Conservation (phyloP, 768 basidiomycete species). For the Dentipellis fragilis region DNA sequence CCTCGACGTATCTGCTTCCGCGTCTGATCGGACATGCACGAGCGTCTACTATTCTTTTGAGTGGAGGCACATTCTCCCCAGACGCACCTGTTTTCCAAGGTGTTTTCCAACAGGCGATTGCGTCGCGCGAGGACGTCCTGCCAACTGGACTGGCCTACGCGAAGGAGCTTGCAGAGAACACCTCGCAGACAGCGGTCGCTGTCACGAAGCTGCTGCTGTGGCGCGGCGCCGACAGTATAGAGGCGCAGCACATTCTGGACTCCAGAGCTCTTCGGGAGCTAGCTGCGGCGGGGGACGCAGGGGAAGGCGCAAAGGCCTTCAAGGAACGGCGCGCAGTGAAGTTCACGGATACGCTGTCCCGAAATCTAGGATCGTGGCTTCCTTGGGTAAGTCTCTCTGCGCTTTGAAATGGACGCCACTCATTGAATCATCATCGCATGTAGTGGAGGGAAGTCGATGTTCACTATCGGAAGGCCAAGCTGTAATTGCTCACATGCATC, state of each 20-base stretch:
- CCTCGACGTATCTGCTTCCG: slow-evolving; percentile 41
- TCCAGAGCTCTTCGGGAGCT: slow-evolving; percentile 36
- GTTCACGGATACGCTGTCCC: slow-evolving; percentile 35
- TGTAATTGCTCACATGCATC: background rate
- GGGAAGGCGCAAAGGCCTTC: slow-evolving; percentile 40
- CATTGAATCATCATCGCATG: too few relatives aligned
- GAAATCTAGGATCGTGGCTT: slow-evolving; percentile 31
- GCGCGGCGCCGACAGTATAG: slow-evolving; percentile 36
- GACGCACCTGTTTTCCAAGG: slow-evolving; percentile 32
- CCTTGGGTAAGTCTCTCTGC: slow-evolving; percentile 36
- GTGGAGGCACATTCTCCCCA: slow-evolving; percentile 33
- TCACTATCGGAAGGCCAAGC: background rate
- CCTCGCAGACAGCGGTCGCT: slow-evolving; percentile 40
- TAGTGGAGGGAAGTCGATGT: background rate
- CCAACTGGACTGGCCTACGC: slow-evolving; percentile 43
- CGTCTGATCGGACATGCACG: slow-evolving; percentile 42
- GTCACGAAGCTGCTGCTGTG: slow-evolving; percentile 43
- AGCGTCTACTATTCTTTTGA: slow-evolving; percentile 40
- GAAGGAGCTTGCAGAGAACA: slow-evolving; percentile 38
- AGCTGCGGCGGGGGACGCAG: slow-evolving; percentile 29
- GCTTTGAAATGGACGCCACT: too few relatives aligned
- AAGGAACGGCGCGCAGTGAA: slow-evolving; percentile 34
- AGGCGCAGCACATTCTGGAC: slow-evolving; percentile 46
- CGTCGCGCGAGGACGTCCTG: slow-evolving; percentile 41
- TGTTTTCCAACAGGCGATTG: slow-evolving; percentile 38